Conservation (phyloP, 495 filamentous ascomycete species). For the Lasiosphaeris hirsuta region DNA sequence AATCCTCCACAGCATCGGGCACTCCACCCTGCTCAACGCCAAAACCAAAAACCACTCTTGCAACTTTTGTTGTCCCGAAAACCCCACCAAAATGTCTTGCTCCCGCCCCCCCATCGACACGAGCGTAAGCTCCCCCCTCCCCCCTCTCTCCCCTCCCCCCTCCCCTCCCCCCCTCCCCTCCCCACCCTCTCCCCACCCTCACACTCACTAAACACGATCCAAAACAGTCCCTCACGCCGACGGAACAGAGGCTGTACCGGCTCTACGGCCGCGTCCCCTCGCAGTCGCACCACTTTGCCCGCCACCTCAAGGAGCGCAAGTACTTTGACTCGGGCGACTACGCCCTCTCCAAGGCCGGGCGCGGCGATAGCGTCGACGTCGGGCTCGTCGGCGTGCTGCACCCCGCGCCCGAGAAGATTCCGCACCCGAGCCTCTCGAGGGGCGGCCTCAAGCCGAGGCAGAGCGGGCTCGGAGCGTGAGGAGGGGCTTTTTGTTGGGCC, state of each 20-base stretch:
- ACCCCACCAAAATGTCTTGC: too few species aligned
- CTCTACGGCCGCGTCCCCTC: constrained; percentile 91
- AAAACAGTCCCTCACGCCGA: neutral
- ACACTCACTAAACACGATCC: neutral
- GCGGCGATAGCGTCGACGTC: constrained; percentile 80
- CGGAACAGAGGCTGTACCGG: constrained; percentile 55
- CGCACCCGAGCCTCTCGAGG: constrained; percentile 56
- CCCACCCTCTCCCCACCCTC: too few species aligned
- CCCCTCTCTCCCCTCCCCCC: neutral
- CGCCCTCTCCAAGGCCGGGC: constrained; percentile 91
- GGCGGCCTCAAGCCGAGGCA: neutral
- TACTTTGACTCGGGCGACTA: constrained; percentile 98
- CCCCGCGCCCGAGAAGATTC: constrained; percentile 87
- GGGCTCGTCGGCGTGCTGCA: constrained; percentile 85
- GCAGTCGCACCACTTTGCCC: constrained; percentile 87
- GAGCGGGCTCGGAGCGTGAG: too few species aligned
- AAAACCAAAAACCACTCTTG: neutral
- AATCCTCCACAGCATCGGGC: too few species aligned
- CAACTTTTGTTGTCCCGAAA: too few species aligned
- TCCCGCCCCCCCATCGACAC: neutral
- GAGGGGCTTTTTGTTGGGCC: too few species aligned
- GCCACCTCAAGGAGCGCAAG: constrained; percentile 92
- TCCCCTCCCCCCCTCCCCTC: neutral
- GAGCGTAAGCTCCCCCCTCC: neutral
- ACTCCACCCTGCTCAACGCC: too few species aligned